phyloP scores from a whole-genome alignment of 441 rosid genomes.

The Geranium incanum region DNA sequence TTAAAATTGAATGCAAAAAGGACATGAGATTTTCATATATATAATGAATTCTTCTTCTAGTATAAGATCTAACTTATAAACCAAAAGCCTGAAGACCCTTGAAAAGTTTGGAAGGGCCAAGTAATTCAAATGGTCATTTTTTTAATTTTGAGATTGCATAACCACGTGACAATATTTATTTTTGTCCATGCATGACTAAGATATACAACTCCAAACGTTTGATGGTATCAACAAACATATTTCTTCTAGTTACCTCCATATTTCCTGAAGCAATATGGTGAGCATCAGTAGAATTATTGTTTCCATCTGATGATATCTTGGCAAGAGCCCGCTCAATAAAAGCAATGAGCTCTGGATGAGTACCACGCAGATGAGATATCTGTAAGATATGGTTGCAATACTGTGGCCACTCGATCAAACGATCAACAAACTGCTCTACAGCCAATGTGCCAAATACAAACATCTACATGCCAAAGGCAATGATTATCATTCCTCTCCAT shows the following conservation, averaged over 20 bases:
- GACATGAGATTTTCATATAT: not conserved
- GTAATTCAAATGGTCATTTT: not conserved
- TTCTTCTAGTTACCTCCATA: conserved; percentile 48
- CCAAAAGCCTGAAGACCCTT: not conserved
- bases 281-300: conserved; percentile 34
- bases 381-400: conserved; percentile 98
- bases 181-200: not conserved
- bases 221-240: not conserved
- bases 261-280: conserved; percentile 48
- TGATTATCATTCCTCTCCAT: conserved; percentile 10
- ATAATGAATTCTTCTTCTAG: not conserved
- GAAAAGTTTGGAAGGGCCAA: not conserved
- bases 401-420: conserved; percentile 96
- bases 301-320: conserved; percentile 77
- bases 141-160: not conserved
- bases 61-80: not conserved
- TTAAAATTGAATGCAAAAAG: not conserved
- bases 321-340: conserved; percentile 85
- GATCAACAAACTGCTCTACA: conserved; percentile 92
- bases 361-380: conserved; percentile 86
- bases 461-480: conserved; percentile 53
- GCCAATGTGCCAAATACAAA: conserved; percentile 96
- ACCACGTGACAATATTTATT: not conserved
- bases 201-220: not conserved
- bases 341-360: conserved; percentile 81